Conservation (phyloP, 2,329 filamentous ascomycete genomes). For the Trichoderma citrinoviride region DNA sequence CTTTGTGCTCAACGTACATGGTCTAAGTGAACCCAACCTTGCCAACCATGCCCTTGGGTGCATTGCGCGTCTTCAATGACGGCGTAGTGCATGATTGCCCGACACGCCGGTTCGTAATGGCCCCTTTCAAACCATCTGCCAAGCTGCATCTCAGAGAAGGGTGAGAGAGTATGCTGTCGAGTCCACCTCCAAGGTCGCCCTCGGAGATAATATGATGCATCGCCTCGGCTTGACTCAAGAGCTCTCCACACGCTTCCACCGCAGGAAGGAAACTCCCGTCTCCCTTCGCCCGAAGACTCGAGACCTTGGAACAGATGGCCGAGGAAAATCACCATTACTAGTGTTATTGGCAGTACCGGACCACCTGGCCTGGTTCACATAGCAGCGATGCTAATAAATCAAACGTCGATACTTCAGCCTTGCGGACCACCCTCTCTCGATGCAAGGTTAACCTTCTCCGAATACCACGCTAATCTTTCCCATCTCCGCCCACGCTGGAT, state of each 20-base stretch:
- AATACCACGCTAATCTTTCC: neutral
- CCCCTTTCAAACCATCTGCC: neutral
- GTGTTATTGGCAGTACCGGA: neutral
- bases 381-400: neutral
- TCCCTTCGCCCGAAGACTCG: slow-evolving; percentile 10
- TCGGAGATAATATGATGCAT: slow-evolving; percentile 5
- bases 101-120: neutral
- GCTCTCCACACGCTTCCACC: slow-evolving; percentile 4
- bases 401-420: slow-evolving; percentile 6
- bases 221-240: slow-evolving; percentile 13
- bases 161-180: neutral
- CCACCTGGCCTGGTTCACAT: neutral
- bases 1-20: too few relatives aligned
- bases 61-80: neutral
- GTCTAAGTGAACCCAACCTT: neutral
- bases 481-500: slow-evolving; percentile 3
- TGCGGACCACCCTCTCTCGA: slow-evolving; percentile 3
- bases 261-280: neutral
- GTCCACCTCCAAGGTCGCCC: neutral
- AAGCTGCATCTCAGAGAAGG: neutral
- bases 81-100: slow-evolving; percentile 1
- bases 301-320: neutral
- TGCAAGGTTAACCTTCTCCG: slow-evolving; percentile 1
- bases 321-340: neutral
- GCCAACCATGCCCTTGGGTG: neutral